Evolutionary conservation across 1,284 basidiomycete species (phyloP).

Genomic region (Tausonia pullulans): DNA sequence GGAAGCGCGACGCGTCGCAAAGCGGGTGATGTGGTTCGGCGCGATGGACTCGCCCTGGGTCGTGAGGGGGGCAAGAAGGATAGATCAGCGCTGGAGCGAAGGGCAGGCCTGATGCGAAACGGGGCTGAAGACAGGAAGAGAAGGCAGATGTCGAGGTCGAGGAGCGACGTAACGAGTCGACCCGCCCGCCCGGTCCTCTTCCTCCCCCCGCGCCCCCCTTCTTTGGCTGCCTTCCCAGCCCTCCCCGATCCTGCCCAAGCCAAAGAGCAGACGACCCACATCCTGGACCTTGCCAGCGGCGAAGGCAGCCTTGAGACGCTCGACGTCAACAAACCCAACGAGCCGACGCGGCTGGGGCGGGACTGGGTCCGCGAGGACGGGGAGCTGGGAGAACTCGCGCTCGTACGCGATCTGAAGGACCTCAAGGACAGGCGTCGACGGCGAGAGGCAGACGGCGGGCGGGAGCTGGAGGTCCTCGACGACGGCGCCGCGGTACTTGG

Average conservation of each 20-base stretch:
- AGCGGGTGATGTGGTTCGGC: slow-evolving; percentile 1
- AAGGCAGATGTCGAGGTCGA: too few species aligned
- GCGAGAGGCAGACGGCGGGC: slow-evolving; percentile 1
- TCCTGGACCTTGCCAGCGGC: slow-evolving; percentile 8
- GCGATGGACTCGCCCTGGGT: neutral
- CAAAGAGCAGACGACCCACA: neutral
- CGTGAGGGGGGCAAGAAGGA: too few species aligned
- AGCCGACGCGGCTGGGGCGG: slow-evolving; percentile 1
- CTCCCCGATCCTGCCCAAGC: too few species aligned
- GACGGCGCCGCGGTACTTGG: slow-evolving; percentile 10
- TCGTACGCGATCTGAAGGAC: slow-evolving; percentile 2
- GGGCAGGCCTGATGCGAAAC: too few species aligned
- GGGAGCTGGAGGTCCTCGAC: slow-evolving; percentile 10
- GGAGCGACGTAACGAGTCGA: neutral
- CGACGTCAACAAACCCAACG: slow-evolving; percentile 6
- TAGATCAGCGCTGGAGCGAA: too few species aligned
- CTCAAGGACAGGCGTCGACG: slow-evolving; percentile 1
- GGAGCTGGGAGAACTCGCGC: slow-evolving; percentile 1
- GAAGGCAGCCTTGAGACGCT: neutral
- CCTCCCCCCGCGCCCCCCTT: too few species aligned
- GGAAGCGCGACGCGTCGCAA: neutral
- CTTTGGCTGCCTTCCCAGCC: too few species aligned
- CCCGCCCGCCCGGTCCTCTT: too few species aligned
- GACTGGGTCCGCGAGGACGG: neutral
- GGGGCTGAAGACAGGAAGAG: neutral